Percentiles rank a stretch among this genome's conserved stretches.
phyloP scores from a whole-genome alignment of 306 rosid species.

The Sicyos baderoa region DNA sequence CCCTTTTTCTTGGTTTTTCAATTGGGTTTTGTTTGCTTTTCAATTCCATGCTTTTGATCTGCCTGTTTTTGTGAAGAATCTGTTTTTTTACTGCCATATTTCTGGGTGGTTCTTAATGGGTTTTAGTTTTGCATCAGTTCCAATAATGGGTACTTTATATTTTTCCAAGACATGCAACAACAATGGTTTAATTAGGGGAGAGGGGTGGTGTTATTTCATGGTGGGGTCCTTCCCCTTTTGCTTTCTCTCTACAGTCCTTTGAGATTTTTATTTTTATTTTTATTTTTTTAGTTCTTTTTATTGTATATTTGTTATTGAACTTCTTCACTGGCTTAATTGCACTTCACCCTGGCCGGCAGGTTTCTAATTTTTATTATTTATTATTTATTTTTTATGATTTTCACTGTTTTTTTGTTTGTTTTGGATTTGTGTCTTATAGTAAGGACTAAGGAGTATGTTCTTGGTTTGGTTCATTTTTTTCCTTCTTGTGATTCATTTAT shows the following conservation, averaged over 20 bases:
- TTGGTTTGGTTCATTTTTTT: constrained; percentile 8
- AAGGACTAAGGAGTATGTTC: not conserved
- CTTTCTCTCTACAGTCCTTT: constrained; percentile 8
- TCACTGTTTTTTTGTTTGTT: constrained; percentile 12
- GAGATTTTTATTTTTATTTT: no score
- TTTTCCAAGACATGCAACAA: constrained; percentile 20
- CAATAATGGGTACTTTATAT: constrained; percentile 16
- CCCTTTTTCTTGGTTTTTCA: constrained; percentile 19
- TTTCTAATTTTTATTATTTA: constrained; percentile 2
- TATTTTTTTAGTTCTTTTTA: constrained; percentile 13
- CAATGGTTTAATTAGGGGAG: not conserved
- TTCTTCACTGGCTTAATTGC: constrained; percentile 13
- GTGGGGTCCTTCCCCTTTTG: constrained; percentile 18
- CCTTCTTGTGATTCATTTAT: not conserved
- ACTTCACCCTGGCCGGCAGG: constrained; percentile 3
- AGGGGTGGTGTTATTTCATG: constrained; percentile 14
- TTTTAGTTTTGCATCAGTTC: constrained; percentile 11
- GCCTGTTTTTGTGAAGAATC: constrained; percentile 10
- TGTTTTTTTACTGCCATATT: constrained; percentile 1
- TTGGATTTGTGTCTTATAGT: not conserved
- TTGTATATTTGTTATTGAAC: constrained; percentile 13
- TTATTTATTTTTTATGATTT: not conserved
- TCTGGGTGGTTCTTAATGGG: constrained; percentile 12
- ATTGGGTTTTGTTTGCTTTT: constrained; percentile 22
- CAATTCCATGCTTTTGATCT: constrained; percentile 12